These are phyloP conservation scores for Berberis vulgaris DNA, from an alignment of 164 flowering plant genomes.

Conservation along the genomic window DNA sequence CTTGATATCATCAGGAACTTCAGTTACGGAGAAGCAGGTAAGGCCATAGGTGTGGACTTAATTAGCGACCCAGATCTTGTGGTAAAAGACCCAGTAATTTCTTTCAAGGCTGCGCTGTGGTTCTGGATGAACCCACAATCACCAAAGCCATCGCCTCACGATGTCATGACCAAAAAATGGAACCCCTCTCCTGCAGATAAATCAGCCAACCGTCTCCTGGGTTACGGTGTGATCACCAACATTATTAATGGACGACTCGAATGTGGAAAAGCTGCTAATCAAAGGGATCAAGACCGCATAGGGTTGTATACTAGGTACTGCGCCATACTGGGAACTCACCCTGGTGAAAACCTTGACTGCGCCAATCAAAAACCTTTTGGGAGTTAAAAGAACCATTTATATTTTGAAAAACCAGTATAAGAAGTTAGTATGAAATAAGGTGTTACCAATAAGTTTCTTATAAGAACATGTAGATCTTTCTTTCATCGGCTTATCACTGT, in stretches of 20 bases:
- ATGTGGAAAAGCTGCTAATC: conserved; percentile 10
- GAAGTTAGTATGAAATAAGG: no score
- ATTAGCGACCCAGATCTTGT: conserved; percentile 23
- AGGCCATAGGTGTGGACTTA: conserved; percentile 3
- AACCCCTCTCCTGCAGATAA: background rate
- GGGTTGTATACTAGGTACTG: conserved; percentile 20
- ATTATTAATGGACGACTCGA: conserved; percentile 18
- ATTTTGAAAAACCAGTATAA: no score
- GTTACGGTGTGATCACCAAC: conserved; percentile 12
- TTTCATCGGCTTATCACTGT: no score
- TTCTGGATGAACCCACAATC: conserved; percentile 28
- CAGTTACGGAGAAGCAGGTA: conserved; percentile 31
- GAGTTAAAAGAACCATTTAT: no score
- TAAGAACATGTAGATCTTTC: no score
- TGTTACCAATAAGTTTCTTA: no score
- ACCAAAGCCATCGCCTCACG: background rate
- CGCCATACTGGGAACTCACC: background rate
- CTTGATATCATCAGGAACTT: conserved; percentile 22
- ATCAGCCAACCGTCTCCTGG: conserved; percentile 12
- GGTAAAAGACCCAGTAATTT: conserved; percentile 18
- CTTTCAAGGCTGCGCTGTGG: conserved; percentile 10
- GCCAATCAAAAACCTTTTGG: no score
- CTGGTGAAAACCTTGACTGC: background rate
- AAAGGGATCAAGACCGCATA: conserved; percentile 5
- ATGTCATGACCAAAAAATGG: no score